A percentile compares a stretch with the other conserved stretches of the same genome.
Conservation (phyloP, 2,329 filamentous ascomycete genomes). For the Drechslerella dactyloides region DNA sequence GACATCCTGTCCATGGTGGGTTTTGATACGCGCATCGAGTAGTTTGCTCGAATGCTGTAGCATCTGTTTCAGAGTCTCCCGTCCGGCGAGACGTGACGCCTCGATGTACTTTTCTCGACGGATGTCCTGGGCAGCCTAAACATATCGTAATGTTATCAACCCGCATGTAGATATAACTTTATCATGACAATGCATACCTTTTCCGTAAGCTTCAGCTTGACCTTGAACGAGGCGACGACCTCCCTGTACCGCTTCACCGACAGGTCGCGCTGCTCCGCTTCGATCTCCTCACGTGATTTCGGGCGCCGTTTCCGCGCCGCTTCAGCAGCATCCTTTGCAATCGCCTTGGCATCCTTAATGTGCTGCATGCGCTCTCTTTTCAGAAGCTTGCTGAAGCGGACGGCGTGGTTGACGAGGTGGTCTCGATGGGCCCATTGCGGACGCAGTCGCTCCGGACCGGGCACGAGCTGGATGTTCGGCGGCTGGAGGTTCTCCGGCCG, state of each 20-base stretch:
- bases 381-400: slow-evolving; percentile 81
- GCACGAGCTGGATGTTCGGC: slow-evolving; percentile 65
- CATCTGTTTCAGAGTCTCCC: slow-evolving; percentile 62
- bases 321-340: slow-evolving; percentile 64
- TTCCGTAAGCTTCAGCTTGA: slow-evolving; percentile 45
- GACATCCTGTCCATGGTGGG: slow-evolving; percentile 52
- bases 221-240: slow-evolving; percentile 62
- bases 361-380: slow-evolving; percentile 79
- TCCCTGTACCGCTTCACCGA: slow-evolving; percentile 73
- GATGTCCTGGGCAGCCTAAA: slow-evolving; percentile 56
- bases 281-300: slow-evolving; percentile 79
- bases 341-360: slow-evolving; percentile 66
- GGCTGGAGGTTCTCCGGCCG: slow-evolving; percentile 73
- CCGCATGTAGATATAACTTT: neutral
- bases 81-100: slow-evolving; percentile 63
- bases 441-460: slow-evolving; percentile 73
- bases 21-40: slow-evolving; percentile 60
- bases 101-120: slow-evolving; percentile 57
- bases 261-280: slow-evolving; percentile 74
- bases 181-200: slow-evolving; percentile 25
- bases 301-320: slow-evolving; percentile 76
- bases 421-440: slow-evolving; percentile 86
- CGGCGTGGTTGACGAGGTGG: slow-evolving; percentile 78
- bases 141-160: slow-evolving; percentile 9
- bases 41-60: slow-evolving; percentile 63